Evolutionary conservation across 225 moss, liverwort and hornwort species (phyloP), one percentile per base, ranked within the genome.

Genomic region (Takakia lepidozioides): DNA sequence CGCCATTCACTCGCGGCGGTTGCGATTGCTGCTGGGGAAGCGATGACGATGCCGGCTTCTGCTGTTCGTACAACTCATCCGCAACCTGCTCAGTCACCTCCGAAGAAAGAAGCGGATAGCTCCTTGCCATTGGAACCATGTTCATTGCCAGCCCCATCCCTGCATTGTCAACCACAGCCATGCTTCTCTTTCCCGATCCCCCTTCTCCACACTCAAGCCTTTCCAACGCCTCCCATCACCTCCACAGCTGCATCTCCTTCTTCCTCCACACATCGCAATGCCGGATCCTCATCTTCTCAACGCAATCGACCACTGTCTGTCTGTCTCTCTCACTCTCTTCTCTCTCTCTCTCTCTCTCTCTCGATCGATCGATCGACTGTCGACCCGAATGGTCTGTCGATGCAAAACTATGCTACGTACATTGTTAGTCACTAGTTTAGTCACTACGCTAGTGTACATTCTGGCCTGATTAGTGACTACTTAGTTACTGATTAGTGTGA

Each of bases 161-260:
- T 52, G 87, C 92, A 87, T 88, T 89, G 84, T 88, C 88, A 51
- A 75, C 83, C 61, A 86, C 88, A 29, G 83, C 83, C 93, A 93
- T 89, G 14, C 21, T 44, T 60, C n/a, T 27, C 49, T 39, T 36
- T 48, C 53, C 60, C 48, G n/a, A 37, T 35, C 25, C 17, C 48
- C 47, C 38, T 37, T 40, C 26, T 17, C 45, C 44, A 45, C 13
- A 27, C 4, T 19, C 19, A 6, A 36, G 46, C 49, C 22, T 44
- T 39, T 24, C 30, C 53, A 35, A 20, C 41, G 43, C 10, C 20
- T 19, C 22, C 36, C 70, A 27, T 49, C 46, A 28, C 36, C 17
- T 19, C 35, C 53, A n/a, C 13, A 23, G 18, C 48, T 26, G 27
- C 39, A 34, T 58, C 13, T 27, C 26, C 28, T 24, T 32, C 11